These are phyloP conservation scores for Kwoniella heveanensis DNA, from an alignment of 768 basidiomycete species.

Conservation along the genomic window DNA sequence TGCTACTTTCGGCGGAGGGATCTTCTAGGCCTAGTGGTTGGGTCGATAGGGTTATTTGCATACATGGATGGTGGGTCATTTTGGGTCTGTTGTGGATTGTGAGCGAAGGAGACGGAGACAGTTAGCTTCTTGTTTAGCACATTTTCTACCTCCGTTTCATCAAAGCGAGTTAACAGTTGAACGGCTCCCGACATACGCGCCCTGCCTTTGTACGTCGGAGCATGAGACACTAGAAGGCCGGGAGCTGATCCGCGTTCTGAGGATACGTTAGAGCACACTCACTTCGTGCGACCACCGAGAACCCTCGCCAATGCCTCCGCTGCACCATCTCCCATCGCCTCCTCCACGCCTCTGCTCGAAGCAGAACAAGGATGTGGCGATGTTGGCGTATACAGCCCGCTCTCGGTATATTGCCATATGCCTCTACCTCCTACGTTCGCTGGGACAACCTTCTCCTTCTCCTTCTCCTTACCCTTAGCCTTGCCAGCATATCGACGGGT, in stretches of 20 bases:
- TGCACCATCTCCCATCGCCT: constrained; percentile 11
- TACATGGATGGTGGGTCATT: constrained; percentile 49
- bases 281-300: constrained; percentile 40
- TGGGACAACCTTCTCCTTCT: constrained; percentile 14
- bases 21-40: constrained; percentile 39
- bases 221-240: no score
- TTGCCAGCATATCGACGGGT: no score
- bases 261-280: constrained; percentile 1
- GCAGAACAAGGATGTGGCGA: background rate
- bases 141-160: no score
- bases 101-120: constrained; percentile 1
- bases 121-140: no score
- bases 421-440: constrained; percentile 29
- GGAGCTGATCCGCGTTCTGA: no score
- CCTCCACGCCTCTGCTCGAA: background rate
- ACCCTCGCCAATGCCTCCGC: constrained; percentile 24
- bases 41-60: constrained; percentile 43
- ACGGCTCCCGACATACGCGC: background rate
- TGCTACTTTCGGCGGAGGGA: background rate
- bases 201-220: background rate
- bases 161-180: no score
- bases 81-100: constrained; percentile 30
- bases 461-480: constrained; percentile 22
- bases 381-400: constrained; percentile 26
- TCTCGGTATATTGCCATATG: constrained; percentile 51